phyloP scores from a whole-genome alignment of 2,329 filamentous ascomycete species.

The Macrophomina phaseolina region DNA sequence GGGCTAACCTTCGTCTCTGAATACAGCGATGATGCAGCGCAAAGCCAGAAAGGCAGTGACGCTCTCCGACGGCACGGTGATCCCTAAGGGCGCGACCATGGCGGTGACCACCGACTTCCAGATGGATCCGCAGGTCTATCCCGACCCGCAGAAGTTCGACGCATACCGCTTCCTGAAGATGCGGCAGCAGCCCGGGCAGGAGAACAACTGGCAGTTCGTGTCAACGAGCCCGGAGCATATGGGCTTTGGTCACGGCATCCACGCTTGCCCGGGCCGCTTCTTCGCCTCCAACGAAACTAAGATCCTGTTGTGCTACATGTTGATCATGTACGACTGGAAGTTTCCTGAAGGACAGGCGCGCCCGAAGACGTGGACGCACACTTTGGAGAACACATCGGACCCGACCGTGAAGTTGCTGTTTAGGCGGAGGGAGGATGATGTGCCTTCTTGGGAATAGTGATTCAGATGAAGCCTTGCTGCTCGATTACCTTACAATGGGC shows the following conservation, averaged over 20 bases:
- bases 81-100: neutral
- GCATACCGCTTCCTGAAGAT: neutral
- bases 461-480: too few species aligned
- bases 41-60: neutral
- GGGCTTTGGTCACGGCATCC: slow-evolving; percentile 40
- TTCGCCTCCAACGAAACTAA: slow-evolving; percentile 43
- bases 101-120: neutral
- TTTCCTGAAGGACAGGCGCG: neutral
- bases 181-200: slow-evolving; percentile 14
- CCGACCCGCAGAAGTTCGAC: slow-evolving; percentile 15
- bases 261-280: slow-evolving; percentile 42
- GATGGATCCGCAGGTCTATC: slow-evolving; percentile 14
- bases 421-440: too few species aligned
- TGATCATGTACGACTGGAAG: slow-evolving; percentile 5
- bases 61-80: neutral
- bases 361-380: neutral
- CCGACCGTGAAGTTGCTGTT: neutral
- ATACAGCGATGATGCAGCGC: too few species aligned
- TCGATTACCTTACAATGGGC: too few species aligned
- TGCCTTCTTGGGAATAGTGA: too few species aligned
- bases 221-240: neutral
- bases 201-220: slow-evolving; percentile 32
- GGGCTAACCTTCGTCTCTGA: too few species aligned
- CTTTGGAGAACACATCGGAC: neutral
- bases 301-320: slow-evolving; percentile 35